These are phyloP conservation scores for Lodderomyces parapsilosis DNA, from an alignment of 1,139 yeast species.

Conservation along the genomic window DNA sequence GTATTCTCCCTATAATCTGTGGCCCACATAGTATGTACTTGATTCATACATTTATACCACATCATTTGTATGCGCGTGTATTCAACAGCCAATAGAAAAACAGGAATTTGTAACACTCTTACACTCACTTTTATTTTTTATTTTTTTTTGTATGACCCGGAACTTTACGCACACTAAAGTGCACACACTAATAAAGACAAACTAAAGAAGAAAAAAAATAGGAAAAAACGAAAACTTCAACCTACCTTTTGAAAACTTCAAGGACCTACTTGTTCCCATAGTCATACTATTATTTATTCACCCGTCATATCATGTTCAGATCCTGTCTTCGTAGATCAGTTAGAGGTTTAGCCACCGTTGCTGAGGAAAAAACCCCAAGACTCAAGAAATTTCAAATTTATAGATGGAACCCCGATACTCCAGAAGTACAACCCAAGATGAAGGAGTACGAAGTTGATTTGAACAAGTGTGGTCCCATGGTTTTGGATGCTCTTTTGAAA, in stretches of 20 bases:
- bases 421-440: constrained; percentile 87
- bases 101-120: constrained; percentile 2
- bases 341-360: constrained; percentile 45
- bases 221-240: not conserved
- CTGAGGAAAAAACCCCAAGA: constrained; percentile 45
- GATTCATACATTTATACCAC: not conserved
- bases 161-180: not conserved
- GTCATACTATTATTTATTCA: constrained; percentile 5
- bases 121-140: not conserved
- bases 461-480: constrained; percentile 96
- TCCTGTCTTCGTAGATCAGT: constrained; percentile 19
- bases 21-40: too few relatives aligned
- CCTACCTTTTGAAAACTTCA: not conserved
- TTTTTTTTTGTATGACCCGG: constrained; percentile 4
- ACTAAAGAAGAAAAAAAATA: not conserved
- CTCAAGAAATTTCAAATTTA: constrained; percentile 86
- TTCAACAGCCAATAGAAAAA: constrained; percentile 1
- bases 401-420: constrained; percentile 98
- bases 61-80: not conserved
- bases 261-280: not conserved
- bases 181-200: not conserved
- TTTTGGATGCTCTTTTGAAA: constrained; percentile 89
- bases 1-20: too few relatives aligned
- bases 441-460: constrained; percentile 82
- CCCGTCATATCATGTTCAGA: constrained; percentile 16